Base-by-base conservation (phyloP, 2,329 filamentous ascomycete species). In the Botrytis deweyae region DNA sequence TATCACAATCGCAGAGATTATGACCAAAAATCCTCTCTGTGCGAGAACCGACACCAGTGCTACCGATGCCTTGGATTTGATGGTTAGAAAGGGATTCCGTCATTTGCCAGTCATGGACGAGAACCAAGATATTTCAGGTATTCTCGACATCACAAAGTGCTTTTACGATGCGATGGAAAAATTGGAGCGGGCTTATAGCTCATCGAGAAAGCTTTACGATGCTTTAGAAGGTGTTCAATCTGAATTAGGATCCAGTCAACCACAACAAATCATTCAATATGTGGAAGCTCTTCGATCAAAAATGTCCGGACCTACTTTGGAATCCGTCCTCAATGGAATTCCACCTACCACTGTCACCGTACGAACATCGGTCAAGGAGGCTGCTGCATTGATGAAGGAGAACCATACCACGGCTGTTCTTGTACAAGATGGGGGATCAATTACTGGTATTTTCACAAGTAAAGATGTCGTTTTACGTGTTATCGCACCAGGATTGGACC, bases 131-230 rank as follows among this genome's bases (percentile, higher is more conserved):
- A 99, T 99, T 76, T 97, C 95, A 12, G 96, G 96, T 86, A 95
- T 99, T 78, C 86, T 99, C 72, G 96, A 99, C 83, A 99, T 99
- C 80, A 99, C 96, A 73, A 99, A 98, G 85, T 99, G 96, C 85
- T 99, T 99, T 84, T 99, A 99, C 84, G 96, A 99, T 84, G 96
- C 96, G 62, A 99, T 99, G 96, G 96, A 99, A 87, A 99, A 99
- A 87, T 86, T 99, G 75, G 96, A 99, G 86, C 92, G 96, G 70
- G 96, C 96, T 69, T 99, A 99, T 83, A 94, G 94, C 77, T 98
- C 96, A 25, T 99, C 96, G n/a, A 91, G 96, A 78, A 97, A 98
- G 84, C 88, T 99, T 36, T 98, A 99, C 83, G 96, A 98, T 86
- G 96, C 96, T 49, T 86, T 99, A 74, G 96, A 99, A 84, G 96